Evolutionary conservation across 1,284 basidiomycete species (phyloP).

Genomic region (Gomphus bonarii): DNA sequence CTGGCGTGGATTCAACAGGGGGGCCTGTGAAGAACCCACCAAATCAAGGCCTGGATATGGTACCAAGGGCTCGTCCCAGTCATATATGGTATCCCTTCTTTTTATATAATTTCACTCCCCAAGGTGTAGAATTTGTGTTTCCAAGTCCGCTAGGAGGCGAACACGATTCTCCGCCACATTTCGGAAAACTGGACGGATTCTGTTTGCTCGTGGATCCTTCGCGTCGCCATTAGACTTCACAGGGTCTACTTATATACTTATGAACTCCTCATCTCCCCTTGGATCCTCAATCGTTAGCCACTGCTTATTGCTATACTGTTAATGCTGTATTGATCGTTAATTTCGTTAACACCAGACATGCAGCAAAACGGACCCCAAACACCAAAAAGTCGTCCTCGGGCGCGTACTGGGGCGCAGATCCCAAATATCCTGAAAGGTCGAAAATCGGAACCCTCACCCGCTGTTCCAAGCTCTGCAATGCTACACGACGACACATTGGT

Average conservation of each 20-base stretch:
- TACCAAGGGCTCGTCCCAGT: too few species aligned
- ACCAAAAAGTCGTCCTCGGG: slow-evolving; percentile 5
- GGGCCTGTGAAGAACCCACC: too few species aligned
- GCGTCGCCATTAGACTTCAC: not conserved
- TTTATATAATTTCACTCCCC: too few species aligned
- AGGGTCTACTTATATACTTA: not conserved
- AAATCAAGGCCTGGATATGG: too few species aligned
- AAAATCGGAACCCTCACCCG: slow-evolving; percentile 3
- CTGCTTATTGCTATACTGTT: not conserved
- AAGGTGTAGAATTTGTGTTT: too few species aligned
- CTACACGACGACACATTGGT: not conserved
- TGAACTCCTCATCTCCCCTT: not conserved
- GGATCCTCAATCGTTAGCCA: not conserved
- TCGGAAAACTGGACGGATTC: too few species aligned
- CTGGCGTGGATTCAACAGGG: too few species aligned
- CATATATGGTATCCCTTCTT: too few species aligned
- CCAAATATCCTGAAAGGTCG: slow-evolving; percentile 2
- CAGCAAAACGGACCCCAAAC: slow-evolving; percentile 2
- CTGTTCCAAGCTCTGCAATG: not conserved
- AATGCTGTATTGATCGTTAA: not conserved
- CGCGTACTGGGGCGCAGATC: slow-evolving; percentile 3
- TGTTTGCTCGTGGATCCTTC: too few species aligned
- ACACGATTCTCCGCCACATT: too few species aligned
- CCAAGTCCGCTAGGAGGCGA: too few species aligned
- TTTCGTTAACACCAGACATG: not conserved